phyloP scores from a whole-genome alignment of 305 asterid species.

The Ruellia speciosa region DNA sequence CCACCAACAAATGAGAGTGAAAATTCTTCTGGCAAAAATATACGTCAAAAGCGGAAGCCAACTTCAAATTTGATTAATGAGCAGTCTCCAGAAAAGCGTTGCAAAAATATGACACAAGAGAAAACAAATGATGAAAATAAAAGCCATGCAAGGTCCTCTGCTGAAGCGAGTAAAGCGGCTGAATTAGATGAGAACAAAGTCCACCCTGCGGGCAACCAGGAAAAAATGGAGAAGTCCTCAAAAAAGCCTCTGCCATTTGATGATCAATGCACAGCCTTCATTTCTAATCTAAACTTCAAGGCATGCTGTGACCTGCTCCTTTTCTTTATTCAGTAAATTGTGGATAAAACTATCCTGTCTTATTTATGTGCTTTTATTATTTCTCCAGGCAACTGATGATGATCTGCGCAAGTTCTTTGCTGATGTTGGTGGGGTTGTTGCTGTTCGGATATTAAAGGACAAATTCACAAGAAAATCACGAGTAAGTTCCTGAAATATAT shows the following conservation, averaged over 20 bases:
- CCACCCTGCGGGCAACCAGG: constrained; percentile 33
- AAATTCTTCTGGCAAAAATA: constrained; percentile 35
- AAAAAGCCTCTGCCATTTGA: constrained; percentile 40
- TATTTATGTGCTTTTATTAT: constrained; percentile 12
- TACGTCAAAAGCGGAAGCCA: constrained; percentile 71
- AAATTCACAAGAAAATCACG: constrained; percentile 71
- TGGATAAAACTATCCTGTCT: constrained; percentile 7
- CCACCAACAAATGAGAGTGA: constrained; percentile 43
- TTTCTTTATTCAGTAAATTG: constrained; percentile 8
- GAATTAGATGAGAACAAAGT: constrained; percentile 28
- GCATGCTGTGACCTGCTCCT: constrained; percentile 26
- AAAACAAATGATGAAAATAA: constrained; percentile 28
- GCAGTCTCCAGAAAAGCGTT: constrained; percentile 57
- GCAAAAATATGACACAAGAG: constrained; percentile 41
- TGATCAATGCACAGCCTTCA: constrained; percentile 85
- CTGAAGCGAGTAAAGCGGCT: constrained; percentile 37
- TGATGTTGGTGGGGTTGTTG: constrained; percentile 86
- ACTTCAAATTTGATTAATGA: constrained; percentile 37
- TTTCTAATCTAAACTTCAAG: constrained; percentile 64
- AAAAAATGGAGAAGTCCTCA: constrained; percentile 31
- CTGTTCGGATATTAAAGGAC: constrained; percentile 62
- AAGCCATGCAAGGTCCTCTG: constrained; percentile 30
- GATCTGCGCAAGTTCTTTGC: constrained; percentile 63
- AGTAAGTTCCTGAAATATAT: constrained; percentile 35
- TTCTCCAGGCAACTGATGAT: constrained; percentile 55